These are phyloP conservation scores for Aechmea fasciata DNA, from an alignment of 176 grass and related monocot species.

Conservation along the genomic window DNA sequence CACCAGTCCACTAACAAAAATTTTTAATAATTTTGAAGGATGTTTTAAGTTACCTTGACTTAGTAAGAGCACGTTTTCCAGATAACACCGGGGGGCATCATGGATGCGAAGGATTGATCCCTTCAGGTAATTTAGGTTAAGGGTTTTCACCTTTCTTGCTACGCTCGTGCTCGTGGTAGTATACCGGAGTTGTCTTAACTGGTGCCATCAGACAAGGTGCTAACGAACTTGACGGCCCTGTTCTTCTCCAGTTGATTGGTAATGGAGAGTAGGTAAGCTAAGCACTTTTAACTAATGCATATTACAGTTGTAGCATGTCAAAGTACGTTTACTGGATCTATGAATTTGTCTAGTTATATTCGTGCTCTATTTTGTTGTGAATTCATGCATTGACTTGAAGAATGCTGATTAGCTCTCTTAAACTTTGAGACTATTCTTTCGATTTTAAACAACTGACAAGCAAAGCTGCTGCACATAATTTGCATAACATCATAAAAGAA, in stretches of 20 bases:
- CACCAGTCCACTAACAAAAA: neutral
- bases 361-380: no score
- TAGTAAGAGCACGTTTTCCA: constrained; percentile 54
- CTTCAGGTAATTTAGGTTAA: neutral
- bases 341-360: no score
- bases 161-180: neutral
- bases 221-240: no score
- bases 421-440: neutral
- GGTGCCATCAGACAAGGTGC: neutral
- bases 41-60: constrained; percentile 35
- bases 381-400: no score
- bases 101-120: constrained; percentile 73
- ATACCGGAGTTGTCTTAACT: neutral
- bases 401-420: neutral
- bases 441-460: no score
- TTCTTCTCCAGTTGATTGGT: no score
- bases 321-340: no score
- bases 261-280: no score
- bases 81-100: constrained; percentile 71
- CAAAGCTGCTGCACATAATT: neutral
- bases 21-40: neutral
- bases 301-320: no score
- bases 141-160: neutral
- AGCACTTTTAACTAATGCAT: no score
- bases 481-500: neutral